Percentiles rank a stretch among this genome's conserved stretches.
Conservation (phyloP, 176 grass and related monocot genomes). For the Dendrocalamus sinicus region DNA sequence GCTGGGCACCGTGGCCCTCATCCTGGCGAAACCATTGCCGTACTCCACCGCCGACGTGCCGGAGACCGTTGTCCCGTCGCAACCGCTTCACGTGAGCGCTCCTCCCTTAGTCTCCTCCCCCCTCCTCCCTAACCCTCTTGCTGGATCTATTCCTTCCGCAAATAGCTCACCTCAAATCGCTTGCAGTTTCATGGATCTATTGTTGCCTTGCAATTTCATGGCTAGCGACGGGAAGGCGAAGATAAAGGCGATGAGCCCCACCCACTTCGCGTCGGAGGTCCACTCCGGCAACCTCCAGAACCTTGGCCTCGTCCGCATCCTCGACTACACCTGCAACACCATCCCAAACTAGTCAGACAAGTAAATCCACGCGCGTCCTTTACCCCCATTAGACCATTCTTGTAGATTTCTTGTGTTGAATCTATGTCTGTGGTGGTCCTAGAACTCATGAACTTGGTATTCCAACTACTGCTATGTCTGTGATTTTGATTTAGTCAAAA, state of each 20-base stretch:
- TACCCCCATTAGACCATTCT: too few relatives aligned
- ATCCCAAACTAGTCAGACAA: conserved; percentile 48
- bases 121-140: not conserved
- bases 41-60: conserved; percentile 44
- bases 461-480: too few relatives aligned
- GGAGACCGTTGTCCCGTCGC: conserved; percentile 70
- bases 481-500: too few relatives aligned
- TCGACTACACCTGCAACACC: conserved; percentile 83
- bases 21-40: conserved; percentile 60
- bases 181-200: not conserved
- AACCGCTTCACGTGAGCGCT: conserved; percentile 72
- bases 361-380: too few relatives aligned
- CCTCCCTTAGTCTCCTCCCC: too few relatives aligned
- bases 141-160: conserved; percentile 2
- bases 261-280: conserved; percentile 63
- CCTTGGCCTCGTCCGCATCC: conserved; percentile 72
- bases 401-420: too few relatives aligned
- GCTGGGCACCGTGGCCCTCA: conserved; percentile 56
- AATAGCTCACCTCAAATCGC: too few relatives aligned
- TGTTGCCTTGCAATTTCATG: conserved; percentile 61
- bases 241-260: conserved; percentile 84
- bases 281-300: conserved; percentile 81
- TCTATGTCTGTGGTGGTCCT: too few relatives aligned
- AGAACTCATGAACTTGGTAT: too few relatives aligned
- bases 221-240: conserved; percentile 79